Evolutionary conservation across 2,329 filamentous ascomycete species (phyloP), one percentile per base, ranked within the genome.

Genomic region (Penicillium capsulatum): DNA sequence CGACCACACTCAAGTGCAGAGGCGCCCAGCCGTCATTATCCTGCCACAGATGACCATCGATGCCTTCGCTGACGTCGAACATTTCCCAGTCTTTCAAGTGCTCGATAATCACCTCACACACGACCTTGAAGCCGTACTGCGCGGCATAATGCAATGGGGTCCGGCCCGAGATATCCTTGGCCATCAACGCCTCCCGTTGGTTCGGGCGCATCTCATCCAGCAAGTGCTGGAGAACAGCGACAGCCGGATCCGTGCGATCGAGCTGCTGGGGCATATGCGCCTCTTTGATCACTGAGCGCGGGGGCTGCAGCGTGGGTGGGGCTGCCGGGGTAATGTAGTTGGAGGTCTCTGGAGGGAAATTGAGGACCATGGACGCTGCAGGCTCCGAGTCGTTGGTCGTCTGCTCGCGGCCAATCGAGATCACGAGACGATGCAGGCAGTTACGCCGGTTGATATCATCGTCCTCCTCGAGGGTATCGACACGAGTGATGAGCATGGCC

Each of bases 381-480:
- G 74, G 63, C 35, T 80, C 77, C 3, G 67, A 66, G 33, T 69
- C 68, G 24, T 73, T 72, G 7, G 75, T 74, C 10, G 76, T 73
- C 52, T 81, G 77, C 9, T 83, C 81, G 34, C 91, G 81, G 13
- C 91, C 90, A 53, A 96, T 94, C 14, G 90, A 83, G 44, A 97
- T 94, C 29, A 98, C 84, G 2, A 97, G 73, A 7, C 92, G 83
- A 62, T 98, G 92, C 34, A 98, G 80, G 61, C 88, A 92, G 61
- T 96, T 98, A 9, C 92, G 83, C 55, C 84, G 83, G 66, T 97
- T 95, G 59, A 98, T 88, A 58, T 97, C 92, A 52, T 94, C 86
- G 2, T 85, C 79, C 58, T 95, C 90, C 34, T 94, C 82, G 2
- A 97, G 74, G 1, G 78, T 81, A 31, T 80, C 76, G 36, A 92